phyloP scores from a whole-genome alignment of 2,329 filamentous ascomycete species.

The Ceratocystis cubensis region DNA sequence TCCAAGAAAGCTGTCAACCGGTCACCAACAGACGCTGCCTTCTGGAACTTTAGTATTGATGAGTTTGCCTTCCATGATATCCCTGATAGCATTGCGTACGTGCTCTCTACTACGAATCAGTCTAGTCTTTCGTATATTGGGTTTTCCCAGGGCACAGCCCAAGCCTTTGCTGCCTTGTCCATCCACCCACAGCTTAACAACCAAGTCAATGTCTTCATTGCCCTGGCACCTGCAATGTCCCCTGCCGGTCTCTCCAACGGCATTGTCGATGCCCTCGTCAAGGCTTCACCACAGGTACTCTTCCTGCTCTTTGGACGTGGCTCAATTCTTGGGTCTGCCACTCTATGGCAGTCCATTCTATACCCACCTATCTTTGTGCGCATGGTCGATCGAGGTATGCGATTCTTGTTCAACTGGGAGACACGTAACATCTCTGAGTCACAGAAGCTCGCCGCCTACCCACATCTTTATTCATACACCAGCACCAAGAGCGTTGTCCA shows the following conservation, averaged over 20 bases:
- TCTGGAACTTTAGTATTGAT: slow-evolving; percentile 98
- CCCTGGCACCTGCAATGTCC: slow-evolving; percentile 89
- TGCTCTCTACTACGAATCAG: slow-evolving; percentile 71
- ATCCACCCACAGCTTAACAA: slow-evolving; percentile 87
- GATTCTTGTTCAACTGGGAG: slow-evolving; percentile 82
- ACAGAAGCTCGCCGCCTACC: slow-evolving; percentile 91
- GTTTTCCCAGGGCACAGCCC: slow-evolving; percentile 92
- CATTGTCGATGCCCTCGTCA: slow-evolving; percentile 84
- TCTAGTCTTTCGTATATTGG: slow-evolving; percentile 86
- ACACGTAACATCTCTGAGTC: slow-evolving; percentile 68
- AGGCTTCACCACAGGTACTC: slow-evolving; percentile 81
- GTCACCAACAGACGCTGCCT: slow-evolving; percentile 61
- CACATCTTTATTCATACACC: slow-evolving; percentile 91
- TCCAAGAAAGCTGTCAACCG: slow-evolving; percentile 79
- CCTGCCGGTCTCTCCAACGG: slow-evolving; percentile 81
- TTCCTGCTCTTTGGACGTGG: slow-evolving; percentile 87
- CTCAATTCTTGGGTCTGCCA: slow-evolving; percentile 81
- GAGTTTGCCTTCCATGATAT: slow-evolving; percentile 98
- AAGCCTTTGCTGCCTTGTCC: slow-evolving; percentile 85
- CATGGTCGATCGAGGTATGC: slow-evolving; percentile 68
- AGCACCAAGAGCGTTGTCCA: slow-evolving; percentile 95
- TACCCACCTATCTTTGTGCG: slow-evolving; percentile 90
- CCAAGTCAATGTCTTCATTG: slow-evolving; percentile 92
- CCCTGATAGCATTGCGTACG: slow-evolving; percentile 84
- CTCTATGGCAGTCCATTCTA: slow-evolving; percentile 93